Evolutionary conservation across 2,329 filamentous ascomycete genomes (phyloP), one percentile per base, ranked within the genome.

Genomic region (Alternaria rosae): DNA sequence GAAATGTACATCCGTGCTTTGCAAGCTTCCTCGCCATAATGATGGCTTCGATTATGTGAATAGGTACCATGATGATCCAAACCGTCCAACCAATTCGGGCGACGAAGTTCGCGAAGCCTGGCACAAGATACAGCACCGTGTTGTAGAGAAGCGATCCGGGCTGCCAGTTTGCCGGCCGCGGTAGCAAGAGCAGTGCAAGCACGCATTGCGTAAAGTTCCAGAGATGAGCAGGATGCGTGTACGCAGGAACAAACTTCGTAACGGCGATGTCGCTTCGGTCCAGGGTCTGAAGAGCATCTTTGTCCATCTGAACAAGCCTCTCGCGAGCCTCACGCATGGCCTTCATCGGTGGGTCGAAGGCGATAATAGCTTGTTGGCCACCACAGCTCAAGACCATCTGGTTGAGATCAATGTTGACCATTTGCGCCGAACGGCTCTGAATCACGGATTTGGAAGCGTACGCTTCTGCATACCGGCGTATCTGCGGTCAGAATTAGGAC

Each of bases 391-490:
- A 84, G 35, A 83, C 86, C 80, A 97, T 85, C 66, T 85, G 78
- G 35, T 83, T 78, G 59, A 92, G 84, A 30, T 85, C 84, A 64
- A 97, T 83, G 76, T 93, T 89, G 57, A 84, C 82, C 67, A 97
- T 83, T 41, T 82, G 79, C 20, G 91, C 88, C 20, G 83, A 81
- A 59, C 86, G 81, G 52, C 90, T 85, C 52, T 85, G 81, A 62
- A 81, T 78, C 8, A 85, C 73, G 15, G 89, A 85, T 45, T 92
- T 82, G 15, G 83, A 78, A 75, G 82, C 84, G 82, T 89, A 93
- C 78, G 93, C 87, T 66, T 89, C 89, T n/a, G 96, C 87, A 80
- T 94, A 97, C 75, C 91, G 86, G 59, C 86, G 82, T 52, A 97
- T 74, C 83, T 85, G 43, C 8, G 45, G 38, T 68, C 38, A 60